Base-by-base conservation (phyloP, 2,329 filamentous ascomycete species). In the Aspergillus tanneri region DNA sequence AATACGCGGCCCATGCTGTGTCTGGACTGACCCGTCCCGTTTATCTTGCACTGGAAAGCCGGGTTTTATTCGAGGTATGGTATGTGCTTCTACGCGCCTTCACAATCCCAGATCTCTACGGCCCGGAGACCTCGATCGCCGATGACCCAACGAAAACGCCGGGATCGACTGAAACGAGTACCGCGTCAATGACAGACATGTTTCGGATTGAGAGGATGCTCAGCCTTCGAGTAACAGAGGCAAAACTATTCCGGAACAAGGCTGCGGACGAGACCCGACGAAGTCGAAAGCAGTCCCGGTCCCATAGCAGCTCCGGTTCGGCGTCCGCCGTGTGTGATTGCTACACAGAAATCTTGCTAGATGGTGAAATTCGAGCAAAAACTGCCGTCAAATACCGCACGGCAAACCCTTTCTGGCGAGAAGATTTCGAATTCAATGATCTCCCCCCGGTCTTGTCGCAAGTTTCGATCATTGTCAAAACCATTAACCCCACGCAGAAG, bases 21-120 rank as follows among this genome's bases (percentile, higher is more conserved):
- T 81, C 86, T 14, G 77, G 92, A 47, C 86, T 92, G 22, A 85
- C 90, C 50, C 84, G 88, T n/a, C 92, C 93, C 0, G 85, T 97
- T 27, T 96, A 95, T 65, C 77, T 99, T 25, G 87, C 89, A 3
- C 72, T 96, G 36, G 92, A 97, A 58, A 91, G 83, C 21, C 82
- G 91, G 34, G 84, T 95, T 5, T 77, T 95, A n/a, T 96, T 95
- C 61, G 93, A 99, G 66, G 93, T 96, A 10, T 99, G 93, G 93
- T 92, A 95, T 61, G 91, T 96, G 5, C 75, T 99, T 8, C 70
- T 99, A 23, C 83, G 92, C 53, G 90, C 92, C 0, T 96, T 96
- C 67, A 90, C 92, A 0, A 85, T 95, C 37, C 92, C 93, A 0
- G 90, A 96, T 60, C 78, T 97, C 10, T 97, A 96, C 64, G 88